Base-by-base conservation (phyloP, 2,329 filamentous ascomycete genomes). In the Claviceps humidiphila region DNA sequence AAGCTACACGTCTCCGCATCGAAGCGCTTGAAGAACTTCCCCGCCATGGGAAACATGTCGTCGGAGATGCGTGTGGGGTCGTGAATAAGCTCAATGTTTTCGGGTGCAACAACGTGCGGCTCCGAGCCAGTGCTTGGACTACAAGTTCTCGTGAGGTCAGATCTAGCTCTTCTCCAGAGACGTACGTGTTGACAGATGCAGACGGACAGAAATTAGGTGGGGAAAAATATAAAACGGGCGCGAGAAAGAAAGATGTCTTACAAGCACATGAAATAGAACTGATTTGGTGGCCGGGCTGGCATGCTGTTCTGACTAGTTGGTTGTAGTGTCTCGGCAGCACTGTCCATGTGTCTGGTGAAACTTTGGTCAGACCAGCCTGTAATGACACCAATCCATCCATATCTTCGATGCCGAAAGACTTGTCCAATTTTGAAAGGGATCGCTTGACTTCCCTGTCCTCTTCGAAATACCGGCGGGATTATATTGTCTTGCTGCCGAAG, bases 1-100 rank as follows among this genome's bases (percentile, higher is more conserved):
- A 97, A 98, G 4, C 69, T 74, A 58, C 80, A 80, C 0, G 68
- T 74, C 38, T 70, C 71, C 4, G 66, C 62, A 66, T 96, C 87
- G 74, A 89, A 97, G 43, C 89, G 76, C 67, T 88, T 94, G 67
- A 98, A 97, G 66, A 87, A 88, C 60, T 84, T 85, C 0, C 93
- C 93, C 3, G 89, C 88, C 58, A 87, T 68, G 46, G 74, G 73
- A 62, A 88, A 76, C 56, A 94, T 72, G 24, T 77, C 60, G 4
- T 76, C 68, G 0, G 77, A 74, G 2, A 84, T 73, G 58, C 58
- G 70, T 65, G 50, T 65, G 47, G 61, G 59, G 51, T 77, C 68
- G 5, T 62, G 65, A 43, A 88, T 69, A n/a, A 82, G 68, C 53
- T 82, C 71, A 52, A 96, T 85, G 59, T 90, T 95, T 60, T 90